Evolutionary conservation across 176 grass and related monocot species (phyloP).

Genomic region (Melocanna baccifera): DNA sequence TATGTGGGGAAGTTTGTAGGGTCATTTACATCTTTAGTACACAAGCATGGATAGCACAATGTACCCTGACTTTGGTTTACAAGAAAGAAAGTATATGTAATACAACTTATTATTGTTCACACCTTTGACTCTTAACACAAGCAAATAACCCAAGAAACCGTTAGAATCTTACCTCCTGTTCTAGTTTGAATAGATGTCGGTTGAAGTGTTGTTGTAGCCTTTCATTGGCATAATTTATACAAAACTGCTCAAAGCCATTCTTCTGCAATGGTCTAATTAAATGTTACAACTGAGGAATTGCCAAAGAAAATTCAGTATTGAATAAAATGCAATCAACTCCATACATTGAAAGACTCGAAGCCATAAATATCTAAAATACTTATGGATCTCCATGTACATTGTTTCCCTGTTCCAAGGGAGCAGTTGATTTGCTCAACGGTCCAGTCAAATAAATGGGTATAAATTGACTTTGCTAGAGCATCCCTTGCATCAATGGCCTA

Average conservation of each 20-base stretch:
- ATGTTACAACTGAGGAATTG: constrained; percentile 23
- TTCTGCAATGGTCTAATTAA: constrained; percentile 55
- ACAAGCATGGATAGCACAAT: background rate
- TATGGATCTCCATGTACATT: constrained; percentile 65
- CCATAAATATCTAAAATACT: constrained; percentile 99
- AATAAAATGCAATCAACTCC: constrained; percentile 36
- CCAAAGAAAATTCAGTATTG: background rate
- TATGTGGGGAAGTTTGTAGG: background rate
- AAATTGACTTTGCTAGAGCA: constrained; percentile 91
- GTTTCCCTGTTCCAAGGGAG: constrained; percentile 64
- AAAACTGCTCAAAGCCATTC: constrained; percentile 97
- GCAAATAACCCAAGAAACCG: constrained; percentile 13
- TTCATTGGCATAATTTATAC: constrained; percentile 99
- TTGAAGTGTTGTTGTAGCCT: constrained; percentile 98
- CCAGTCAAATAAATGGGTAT: constrained; percentile 90
- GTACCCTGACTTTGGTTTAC: constrained; percentile 14
- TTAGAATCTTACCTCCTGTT: constrained; percentile 72
- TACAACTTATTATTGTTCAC: constrained; percentile 1
- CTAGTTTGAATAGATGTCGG: constrained; percentile 87
- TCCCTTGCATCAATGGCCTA: constrained; percentile 89
- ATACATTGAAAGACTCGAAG: constrained; percentile 91
- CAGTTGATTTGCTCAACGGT: constrained; percentile 79
- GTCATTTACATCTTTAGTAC: background rate
- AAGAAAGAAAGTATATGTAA: background rate
- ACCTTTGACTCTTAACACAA: background rate